phyloP scores from a whole-genome alignment of 441 rosid genomes.

The Brassica hybrid region DNA sequence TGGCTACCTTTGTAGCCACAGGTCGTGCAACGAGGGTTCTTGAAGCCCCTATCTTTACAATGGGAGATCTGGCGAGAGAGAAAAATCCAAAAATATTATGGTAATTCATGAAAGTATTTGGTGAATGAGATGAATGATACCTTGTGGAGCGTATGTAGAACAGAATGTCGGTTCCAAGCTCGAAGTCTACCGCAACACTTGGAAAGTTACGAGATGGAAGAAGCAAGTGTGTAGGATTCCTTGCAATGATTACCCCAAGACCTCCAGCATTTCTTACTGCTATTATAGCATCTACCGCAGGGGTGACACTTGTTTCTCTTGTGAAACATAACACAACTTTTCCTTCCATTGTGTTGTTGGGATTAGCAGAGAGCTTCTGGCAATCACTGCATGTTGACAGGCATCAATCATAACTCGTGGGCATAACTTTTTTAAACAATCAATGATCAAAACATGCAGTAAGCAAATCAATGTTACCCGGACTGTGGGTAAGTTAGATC shows the following conservation, averaged over 20 bases:
- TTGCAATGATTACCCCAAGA: conserved; percentile 46
- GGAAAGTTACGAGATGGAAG: not conserved
- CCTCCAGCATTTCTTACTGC: conserved; percentile 20
- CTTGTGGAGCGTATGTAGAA: conserved; percentile 46
- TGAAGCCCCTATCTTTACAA: conserved; percentile 47
- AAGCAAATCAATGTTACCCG: not conserved
- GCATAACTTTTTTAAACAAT: not conserved
- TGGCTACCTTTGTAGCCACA: conserved; percentile 42
- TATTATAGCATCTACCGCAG: not conserved
- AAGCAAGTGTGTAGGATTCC: conserved; percentile 39
- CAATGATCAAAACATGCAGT: not conserved
- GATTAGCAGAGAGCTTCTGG: not conserved
- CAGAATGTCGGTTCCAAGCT: conserved; percentile 45
- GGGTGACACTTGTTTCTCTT: not conserved
- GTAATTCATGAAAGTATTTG: not conserved
- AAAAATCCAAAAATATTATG: not conserved
- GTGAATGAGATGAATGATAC: conserved; percentile 7
- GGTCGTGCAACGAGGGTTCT: conserved; percentile 38
- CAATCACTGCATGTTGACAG: not conserved
- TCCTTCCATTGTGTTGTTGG: conserved; percentile 28
- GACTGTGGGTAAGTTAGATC: conserved; percentile 44
- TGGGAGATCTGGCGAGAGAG: conserved; percentile 37
- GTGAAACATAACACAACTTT: conserved; percentile 52
- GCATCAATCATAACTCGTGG: not conserved
- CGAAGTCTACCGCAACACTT: conserved; percentile 45